Evolutionary conservation across 371 early-diverging fungal species (phyloP), one percentile per base, ranked within the genome.

Genomic region (Zychaea mexicana): DNA sequence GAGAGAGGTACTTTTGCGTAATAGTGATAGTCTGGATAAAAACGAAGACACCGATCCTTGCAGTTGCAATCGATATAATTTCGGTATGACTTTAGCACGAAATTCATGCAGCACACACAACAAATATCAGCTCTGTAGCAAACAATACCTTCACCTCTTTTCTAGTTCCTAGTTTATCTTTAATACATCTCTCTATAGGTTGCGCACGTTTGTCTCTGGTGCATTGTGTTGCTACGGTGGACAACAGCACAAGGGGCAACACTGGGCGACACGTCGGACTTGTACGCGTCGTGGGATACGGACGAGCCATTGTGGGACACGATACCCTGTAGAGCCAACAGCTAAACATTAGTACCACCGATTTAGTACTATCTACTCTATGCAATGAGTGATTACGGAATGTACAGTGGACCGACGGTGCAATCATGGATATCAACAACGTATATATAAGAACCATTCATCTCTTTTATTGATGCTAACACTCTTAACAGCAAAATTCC

Each of bases 401-500:
- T 52, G 15, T 57, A 57, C 7, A 24, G 39, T 33, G 61, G 61
- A 15, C n/a, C 22, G 3, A 49, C 52, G 2, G 13, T 33, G 1
- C 52, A 61, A 52, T 61, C 7, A 27, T 61, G 12, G 61, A 61
- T 32, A 61, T 32, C 61, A 49, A n/a, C n/a, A n/a, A n/a, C n/a
- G n/a, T n/a, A n/a, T n/a, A n/a, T n/a, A n/a, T n/a, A n/a, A n/a
- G n/a, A n/a, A n/a, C n/a, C n/a, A n/a, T n/a, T n/a, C n/a, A 61
- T 52, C n/a, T 45, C n/a, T 45, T 45, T 45, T 45, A 45, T 45
- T 57, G 32, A 21, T 22, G 33, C n/a, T n/a, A n/a, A n/a, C n/a
- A n/a, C n/a, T n/a, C n/a, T n/a, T n/a, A n/a, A n/a, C n/a, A n/a
- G n/a, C n/a, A n/a, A n/a, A n/a, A n/a, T n/a, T n/a, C n/a, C n/a